Evolutionary conservation across 768 basidiomycete genomes (phyloP), one percentile per base, ranked within the genome.

Genomic region (Tulasnella sp.): DNA sequence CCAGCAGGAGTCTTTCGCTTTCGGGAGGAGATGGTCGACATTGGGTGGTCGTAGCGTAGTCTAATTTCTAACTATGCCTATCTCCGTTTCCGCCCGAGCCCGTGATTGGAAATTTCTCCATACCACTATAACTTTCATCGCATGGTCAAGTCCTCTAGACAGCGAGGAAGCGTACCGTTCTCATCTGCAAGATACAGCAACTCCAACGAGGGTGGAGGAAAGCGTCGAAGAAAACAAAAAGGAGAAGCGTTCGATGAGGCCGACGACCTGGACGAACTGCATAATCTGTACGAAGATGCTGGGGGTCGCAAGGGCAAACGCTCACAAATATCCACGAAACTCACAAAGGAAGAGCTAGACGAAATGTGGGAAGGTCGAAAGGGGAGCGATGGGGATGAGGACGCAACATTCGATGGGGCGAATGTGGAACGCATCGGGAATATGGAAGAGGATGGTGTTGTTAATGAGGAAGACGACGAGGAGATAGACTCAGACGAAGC

Each of bases 401-500:
- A 30, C 21, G 27, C n/a, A 5, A 34, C 29, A 9, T 29, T n/a
- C 29, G 51, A 51, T 15, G 34, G 34, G 19, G 51, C 29, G 21
- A 29, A 34, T 29, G 29, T 51, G 29, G n/a, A 51, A 17, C 29
- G 34, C 10, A 30, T 51, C 29, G 72, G 63, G 60, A 19, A 50
- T 50, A 38, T 68, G 63, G 65, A 66, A 21, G 73, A 67, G 15
- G 71, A 69, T 11, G 70, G 67, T 11, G 63, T 67, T 48, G 61
- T 71, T 2, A 64, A 76, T 32, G 81, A 79, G 62, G 81, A 73
- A 0, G 86, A 93, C 63, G 90, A 93, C 67, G 88, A 92, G 67
- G 88, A 92, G 62, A 80, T 92, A 47, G 86, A 89, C 61, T 86
- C 83, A 63, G 91, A 93, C 66, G 83, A 77, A 63, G 90, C 88